Evolutionary conservation across 495 filamentous ascomycete species (phyloP), one percentile per base, ranked within the genome.

Genomic region (Aspergillus hancockii): DNA sequence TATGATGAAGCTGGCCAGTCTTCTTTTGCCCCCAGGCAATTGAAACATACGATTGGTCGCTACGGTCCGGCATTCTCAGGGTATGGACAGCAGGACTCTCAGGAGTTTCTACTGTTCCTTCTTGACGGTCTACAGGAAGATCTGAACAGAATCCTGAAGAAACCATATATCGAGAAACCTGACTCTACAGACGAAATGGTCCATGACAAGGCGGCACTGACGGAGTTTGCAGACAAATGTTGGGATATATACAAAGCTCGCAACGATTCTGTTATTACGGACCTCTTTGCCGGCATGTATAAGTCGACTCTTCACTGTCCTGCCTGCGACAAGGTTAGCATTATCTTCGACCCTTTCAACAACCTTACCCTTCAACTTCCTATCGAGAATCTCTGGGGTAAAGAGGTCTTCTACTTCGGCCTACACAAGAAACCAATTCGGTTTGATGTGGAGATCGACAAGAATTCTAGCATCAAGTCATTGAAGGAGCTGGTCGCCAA

Each of bases 161-260:
- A 98, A 76, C 94, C 94, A 0, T 97, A 97, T 67, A 95, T 94
- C 36, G 92, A 97, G 75, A 97, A 97, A 66, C 94, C 95, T 1
- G 94, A 98, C 67, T 98, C 94, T 0, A 97, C 94, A 0, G 94
- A 98, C 65, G 92, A 95, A 55, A 98, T 97, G 87, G 90, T 97
- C 21, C 82, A 89, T 62, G 83, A 98, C 64, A 88, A 84, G 1
- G 80, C 83, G 34, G 86, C 87, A 0, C 88, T 98, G 63, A 79
- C 83, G 34, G 82, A 89, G 57, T 92, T 98, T 75, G 94, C 92
- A 2, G 83, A 89, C 28, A 85, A 88, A 62, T 93, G 90, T 55
- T 94, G 94, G 86, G 84, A 90, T 40, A 96, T 96, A 52, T 96
- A 96, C 69, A 92, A 90, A 68, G 86, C 88, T 59, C 87, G 94